Conservation (phyloP, 805 yeast genomes). For the Isabelozyma gotoi region DNA sequence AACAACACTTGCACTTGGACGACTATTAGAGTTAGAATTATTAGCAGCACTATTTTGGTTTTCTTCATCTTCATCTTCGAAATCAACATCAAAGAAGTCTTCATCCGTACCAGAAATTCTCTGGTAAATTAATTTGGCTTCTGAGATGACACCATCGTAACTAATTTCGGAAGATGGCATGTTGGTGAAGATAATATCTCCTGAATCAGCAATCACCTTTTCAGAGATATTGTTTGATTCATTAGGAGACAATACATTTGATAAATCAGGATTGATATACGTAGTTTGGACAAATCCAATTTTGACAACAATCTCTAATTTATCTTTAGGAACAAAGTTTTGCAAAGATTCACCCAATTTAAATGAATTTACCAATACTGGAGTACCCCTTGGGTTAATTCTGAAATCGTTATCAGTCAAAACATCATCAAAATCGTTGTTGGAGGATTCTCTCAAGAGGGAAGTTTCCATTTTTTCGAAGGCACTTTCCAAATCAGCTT, state of each 20-base stretch:
- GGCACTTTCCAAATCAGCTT: conserved; percentile 78
- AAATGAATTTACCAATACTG: conserved; percentile 70
- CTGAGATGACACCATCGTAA: conserved; percentile 86
- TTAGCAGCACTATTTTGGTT: conserved; percentile 7
- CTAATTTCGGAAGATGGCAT: conserved; percentile 86
- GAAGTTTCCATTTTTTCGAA: conserved; percentile 75
- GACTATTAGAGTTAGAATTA: conserved; percentile 5
- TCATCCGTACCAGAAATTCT: conserved; percentile 89
- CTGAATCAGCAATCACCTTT: conserved; percentile 35
- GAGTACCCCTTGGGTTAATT: conserved; percentile 49
- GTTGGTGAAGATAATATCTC: conserved; percentile 39
- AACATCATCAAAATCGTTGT: conserved; percentile 45
- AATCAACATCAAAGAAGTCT: conserved; percentile 94
- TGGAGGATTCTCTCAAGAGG: conserved; percentile 72
- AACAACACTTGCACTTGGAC: conserved; percentile 9
- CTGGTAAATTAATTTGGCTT: conserved; percentile 72
- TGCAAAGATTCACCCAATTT: conserved; percentile 83
- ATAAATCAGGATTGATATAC: conserved; percentile 35
- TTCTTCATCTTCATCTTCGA: conserved; percentile 86
- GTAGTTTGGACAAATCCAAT: conserved; percentile 40
- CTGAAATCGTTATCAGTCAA: conserved; percentile 53
- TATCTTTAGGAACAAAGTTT: conserved; percentile 80
- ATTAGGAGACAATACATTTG: conserved; percentile 33
- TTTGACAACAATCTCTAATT: conserved; percentile 45
- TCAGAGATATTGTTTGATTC: conserved; percentile 23